Evolutionary conservation across 768 basidiomycete genomes (phyloP), one percentile per base, ranked within the genome.

Genomic region (Mycena sanguinolenta): DNA sequence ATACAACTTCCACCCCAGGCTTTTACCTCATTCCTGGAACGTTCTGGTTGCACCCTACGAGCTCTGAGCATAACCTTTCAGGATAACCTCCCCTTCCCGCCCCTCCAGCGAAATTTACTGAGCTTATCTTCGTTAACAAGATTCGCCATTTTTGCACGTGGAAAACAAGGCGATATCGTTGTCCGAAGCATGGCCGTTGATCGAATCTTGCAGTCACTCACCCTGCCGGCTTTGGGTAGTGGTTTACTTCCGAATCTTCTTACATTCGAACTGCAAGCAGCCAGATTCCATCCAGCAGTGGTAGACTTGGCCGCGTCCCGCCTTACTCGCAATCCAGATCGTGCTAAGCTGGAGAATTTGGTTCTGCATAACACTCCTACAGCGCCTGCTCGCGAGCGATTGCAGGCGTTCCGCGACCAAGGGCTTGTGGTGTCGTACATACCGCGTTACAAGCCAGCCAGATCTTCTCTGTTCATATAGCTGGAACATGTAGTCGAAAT

Each of bases 221-320:
- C 42, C 39, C 25, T 53, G 25, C 7, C 21, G 4, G 53, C 54
- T 27, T 5, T 34, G n/a, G 8, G 1, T 23, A 17, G 3, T 16
- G 42, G 23, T 27, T 36, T 72, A 12, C 58, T 72, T 17, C 71
- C 66, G 14, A 58, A 59, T 49, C 39, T 68, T 9, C 12, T 28
- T 27, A 59, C 55, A n/a, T 42, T 68, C 16, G 57, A 68, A 28
- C 39, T 72, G 23, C 62, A 72, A 25, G 53, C 63, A 1, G 36
- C 61, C 21, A 67, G 10, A 6, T 68, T 72, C n/a, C 49, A 50
- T 7, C 27, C 65, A 5, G 34, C 44, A 17, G 23, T 72, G n/a
- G 32, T 64, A 38, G 50, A 68, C 27, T 55, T 72, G 49, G 71
- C 50, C 23, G 58, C 34, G n/a, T 68, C 71, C n/a, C 65, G 70